Conservation (phyloP, 306 rosid species). For the Vigna unguiculata region DNA sequence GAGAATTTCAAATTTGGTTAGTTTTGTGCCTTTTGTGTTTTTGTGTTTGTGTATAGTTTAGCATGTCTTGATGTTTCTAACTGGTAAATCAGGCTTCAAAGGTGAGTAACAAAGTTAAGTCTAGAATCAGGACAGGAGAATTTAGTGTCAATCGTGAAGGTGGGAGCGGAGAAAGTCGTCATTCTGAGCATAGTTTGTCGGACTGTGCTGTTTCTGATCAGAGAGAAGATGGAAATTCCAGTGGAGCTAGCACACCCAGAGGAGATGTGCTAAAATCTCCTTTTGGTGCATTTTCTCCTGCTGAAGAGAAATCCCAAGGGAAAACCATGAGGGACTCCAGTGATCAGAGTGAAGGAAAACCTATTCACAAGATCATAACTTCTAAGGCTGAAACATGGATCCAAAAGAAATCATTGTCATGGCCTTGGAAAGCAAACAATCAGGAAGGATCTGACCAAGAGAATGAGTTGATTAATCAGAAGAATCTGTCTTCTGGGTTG, state of each 20-base stretch:
- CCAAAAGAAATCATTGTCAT: conserved; percentile 76
- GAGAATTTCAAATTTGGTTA: conserved; percentile 90
- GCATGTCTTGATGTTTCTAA: conserved; percentile 56
- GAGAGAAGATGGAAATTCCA: conserved; percentile 90
- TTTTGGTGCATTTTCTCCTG: conserved; percentile 60
- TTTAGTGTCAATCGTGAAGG: conserved; percentile 64
- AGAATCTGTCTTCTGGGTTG: conserved; percentile 46
- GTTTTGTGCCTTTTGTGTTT: conserved; percentile 49
- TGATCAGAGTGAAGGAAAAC: conserved; percentile 73
- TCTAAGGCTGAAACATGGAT: conserved; percentile 94
- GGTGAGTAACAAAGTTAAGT: conserved; percentile 91
- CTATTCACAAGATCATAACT: conserved; percentile 74
- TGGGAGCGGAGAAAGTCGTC: conserved; percentile 68
- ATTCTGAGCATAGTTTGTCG: conserved; percentile 65
- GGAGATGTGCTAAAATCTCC: conserved; percentile 69
- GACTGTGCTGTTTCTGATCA: conserved; percentile 63
- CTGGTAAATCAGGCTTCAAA: conserved; percentile 75
- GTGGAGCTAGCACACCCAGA: conserved; percentile 96
- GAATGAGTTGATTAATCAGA: conserved; percentile 57
- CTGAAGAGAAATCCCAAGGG: conserved; percentile 66
- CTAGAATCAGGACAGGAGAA: conserved; percentile 70
- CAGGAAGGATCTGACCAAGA: conserved; percentile 80
- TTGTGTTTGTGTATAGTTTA: conserved; percentile 45
- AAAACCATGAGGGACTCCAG: conserved; percentile 63
- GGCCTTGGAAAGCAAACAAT: conserved; percentile 91